phyloP scores from a whole-genome alignment of 2,329 filamentous ascomycete genomes.

The Thelonectria blattea region DNA sequence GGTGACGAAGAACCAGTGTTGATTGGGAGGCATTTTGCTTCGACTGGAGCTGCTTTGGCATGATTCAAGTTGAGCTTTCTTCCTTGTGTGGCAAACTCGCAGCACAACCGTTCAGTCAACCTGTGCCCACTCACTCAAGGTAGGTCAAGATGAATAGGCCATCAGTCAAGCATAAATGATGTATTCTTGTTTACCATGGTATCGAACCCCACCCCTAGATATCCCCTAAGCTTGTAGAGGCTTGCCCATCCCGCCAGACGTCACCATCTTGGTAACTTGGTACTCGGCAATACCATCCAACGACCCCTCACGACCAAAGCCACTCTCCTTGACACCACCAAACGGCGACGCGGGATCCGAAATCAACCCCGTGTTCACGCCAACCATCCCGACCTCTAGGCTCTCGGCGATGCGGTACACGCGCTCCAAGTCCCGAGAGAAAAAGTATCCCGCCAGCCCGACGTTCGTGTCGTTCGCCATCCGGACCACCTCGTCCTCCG shows the following conservation, averaged over 20 bases:
- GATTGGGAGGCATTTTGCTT: too few relatives aligned
- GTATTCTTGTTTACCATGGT: neutral
- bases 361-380: conserved; percentile 77
- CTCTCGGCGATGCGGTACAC: conserved; percentile 68
- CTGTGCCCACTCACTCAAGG: too few relatives aligned
- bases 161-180: too few relatives aligned
- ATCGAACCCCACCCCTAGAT: neutral
- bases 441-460: conserved; percentile 94
- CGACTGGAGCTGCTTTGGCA: too few relatives aligned
- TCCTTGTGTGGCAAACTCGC: too few relatives aligned
- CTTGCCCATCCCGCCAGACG: conserved; percentile 61
- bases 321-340: conserved; percentile 82
- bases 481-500: conserved; percentile 85
- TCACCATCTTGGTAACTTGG: conserved; percentile 70
- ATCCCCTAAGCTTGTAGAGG: conserved; percentile 50
- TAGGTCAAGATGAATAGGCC: too few relatives aligned
- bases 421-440: conserved; percentile 68
- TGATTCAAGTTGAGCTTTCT: too few relatives aligned
- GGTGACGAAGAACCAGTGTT: too few relatives aligned
- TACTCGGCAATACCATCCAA: conserved; percentile 81
- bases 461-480: conserved; percentile 84
- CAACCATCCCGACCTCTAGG: conserved; percentile 86
- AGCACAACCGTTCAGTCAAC: too few relatives aligned
- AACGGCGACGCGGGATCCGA: conserved; percentile 68
- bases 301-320: conserved; percentile 80